Evolutionary conservation across 2,329 filamentous ascomycete genomes (phyloP).

Genomic region (Claviceps monticola): DNA sequence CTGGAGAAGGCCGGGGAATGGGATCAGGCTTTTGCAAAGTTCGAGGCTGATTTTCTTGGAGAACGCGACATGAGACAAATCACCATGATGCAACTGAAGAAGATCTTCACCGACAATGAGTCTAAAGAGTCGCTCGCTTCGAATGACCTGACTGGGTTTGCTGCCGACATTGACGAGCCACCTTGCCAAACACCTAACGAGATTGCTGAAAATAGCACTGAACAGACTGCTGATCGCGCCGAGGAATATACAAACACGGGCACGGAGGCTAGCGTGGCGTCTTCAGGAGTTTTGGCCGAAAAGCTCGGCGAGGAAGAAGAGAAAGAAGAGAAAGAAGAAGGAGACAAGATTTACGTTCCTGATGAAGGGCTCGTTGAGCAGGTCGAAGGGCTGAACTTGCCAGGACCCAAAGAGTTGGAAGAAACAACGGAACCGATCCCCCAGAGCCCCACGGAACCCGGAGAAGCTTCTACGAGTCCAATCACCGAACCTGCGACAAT

Average conservation of each 20-base stretch:
- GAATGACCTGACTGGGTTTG: conserved; percentile 50
- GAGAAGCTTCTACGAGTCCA: background rate
- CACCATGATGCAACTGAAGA: conserved; percentile 83
- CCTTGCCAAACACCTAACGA: conserved; percentile 32
- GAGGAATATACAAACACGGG: conserved; percentile 25
- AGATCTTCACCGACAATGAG: conserved; percentile 86
- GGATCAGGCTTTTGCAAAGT: conserved; percentile 81
- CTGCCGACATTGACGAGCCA: conserved; percentile 35
- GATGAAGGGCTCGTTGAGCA: conserved; percentile 27
- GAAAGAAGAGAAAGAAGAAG: conserved; percentile 16
- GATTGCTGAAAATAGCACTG: conserved; percentile 31
- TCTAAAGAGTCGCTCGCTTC: conserved; percentile 62
- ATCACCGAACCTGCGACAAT: conserved; percentile 1
- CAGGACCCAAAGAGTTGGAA: conserved; percentile 18
- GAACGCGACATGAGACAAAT: conserved; percentile 92
- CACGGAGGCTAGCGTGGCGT: conserved; percentile 18
- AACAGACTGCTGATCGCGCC: conserved; percentile 12
- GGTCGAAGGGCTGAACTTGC: conserved; percentile 37
- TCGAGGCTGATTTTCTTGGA: conserved; percentile 85
- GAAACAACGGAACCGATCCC: conserved; percentile 11
- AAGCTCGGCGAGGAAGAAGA: conserved; percentile 14
- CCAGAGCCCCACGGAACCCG: background rate
- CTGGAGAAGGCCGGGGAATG: conserved; percentile 87
- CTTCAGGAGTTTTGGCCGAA: conserved; percentile 10
- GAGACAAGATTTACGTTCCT: conserved; percentile 16